These are phyloP conservation scores for Phialophora expanda DNA, from an alignment of 2,329 filamentous ascomycete genomes.

Conservation along the genomic window DNA sequence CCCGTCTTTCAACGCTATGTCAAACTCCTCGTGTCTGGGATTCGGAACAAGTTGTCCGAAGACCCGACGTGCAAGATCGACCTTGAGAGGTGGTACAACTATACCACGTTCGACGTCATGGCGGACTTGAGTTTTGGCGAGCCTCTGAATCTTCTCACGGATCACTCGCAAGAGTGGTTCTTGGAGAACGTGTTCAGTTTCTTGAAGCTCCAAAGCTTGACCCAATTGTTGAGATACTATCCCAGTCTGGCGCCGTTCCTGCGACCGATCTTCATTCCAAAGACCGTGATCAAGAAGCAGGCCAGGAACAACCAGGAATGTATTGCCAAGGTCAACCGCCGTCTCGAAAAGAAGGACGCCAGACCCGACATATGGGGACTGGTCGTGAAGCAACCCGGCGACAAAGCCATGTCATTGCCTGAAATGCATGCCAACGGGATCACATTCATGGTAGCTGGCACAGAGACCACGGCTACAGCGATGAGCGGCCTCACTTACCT, in stretches of 20 bases:
- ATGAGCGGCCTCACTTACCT: conserved; percentile 47
- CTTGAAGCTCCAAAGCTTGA: background rate
- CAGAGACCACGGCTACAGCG: conserved; percentile 51
- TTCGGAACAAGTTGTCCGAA: conserved; percentile 1
- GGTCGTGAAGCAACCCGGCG: conserved; percentile 1
- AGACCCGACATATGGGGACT: background rate
- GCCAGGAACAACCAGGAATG: conserved; percentile 1
- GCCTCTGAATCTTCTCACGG: background rate
- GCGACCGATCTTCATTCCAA: background rate
- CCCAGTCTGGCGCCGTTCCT: background rate
- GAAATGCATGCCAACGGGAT: conserved; percentile 46
- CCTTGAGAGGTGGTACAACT: conserved; percentile 34
- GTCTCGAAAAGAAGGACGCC: conserved; percentile 1
- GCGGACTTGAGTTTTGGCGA: conserved; percentile 37
- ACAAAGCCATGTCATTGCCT: conserved; percentile 38
- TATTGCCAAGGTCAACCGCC: conserved; percentile 1
- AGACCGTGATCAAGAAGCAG: background rate
- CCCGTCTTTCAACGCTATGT: conserved; percentile 31
- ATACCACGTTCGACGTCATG: conserved; percentile 37
- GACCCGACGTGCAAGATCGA: conserved; percentile 10
- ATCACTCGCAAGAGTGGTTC: conserved; percentile 1
- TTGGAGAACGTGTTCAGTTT: conserved; percentile 4
- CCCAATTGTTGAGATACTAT: background rate
- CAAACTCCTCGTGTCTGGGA: conserved; percentile 19
- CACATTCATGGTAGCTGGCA: conserved; percentile 51